Percentiles rank a stretch among this genome's conserved stretches.
Conservation (phyloP, 257 asterid species). For the Sherardia arvensis region DNA sequence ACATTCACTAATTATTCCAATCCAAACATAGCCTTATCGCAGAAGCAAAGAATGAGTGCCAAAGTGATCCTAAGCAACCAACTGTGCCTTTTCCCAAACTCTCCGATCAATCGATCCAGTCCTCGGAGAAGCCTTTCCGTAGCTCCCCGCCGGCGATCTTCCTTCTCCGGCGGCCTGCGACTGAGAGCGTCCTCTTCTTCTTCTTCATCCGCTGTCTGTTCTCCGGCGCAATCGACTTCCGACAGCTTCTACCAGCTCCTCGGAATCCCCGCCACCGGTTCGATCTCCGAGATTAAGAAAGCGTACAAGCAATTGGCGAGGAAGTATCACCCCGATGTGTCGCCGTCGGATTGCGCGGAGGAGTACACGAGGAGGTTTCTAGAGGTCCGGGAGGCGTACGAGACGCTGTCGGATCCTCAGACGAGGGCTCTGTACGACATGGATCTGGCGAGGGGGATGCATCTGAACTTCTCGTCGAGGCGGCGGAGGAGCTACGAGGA, state of each 20-base stretch:
- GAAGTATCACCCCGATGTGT: slow-evolving; percentile 56
- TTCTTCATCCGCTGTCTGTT: slow-evolving; percentile 14
- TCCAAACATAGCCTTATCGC: background rate
- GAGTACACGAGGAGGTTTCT: slow-evolving; percentile 45
- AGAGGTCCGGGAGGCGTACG: slow-evolving; percentile 43
- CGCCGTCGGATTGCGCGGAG: slow-evolving; percentile 51
- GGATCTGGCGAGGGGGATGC: slow-evolving; percentile 25
- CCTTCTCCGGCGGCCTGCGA: slow-evolving; percentile 5
- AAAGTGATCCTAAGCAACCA: slow-evolving; percentile 1
- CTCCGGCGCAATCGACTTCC: slow-evolving; percentile 8
- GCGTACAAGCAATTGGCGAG: slow-evolving; percentile 50
- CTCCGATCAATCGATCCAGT: background rate
- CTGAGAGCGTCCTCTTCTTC: no score
- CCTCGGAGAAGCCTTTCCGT: background rate
- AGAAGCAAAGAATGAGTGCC: slow-evolving; percentile 3
- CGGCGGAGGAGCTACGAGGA: slow-evolving; percentile 12
- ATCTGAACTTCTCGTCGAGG: slow-evolving; percentile 12
- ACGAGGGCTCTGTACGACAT: slow-evolving; percentile 38
- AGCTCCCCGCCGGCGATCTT: background rate
- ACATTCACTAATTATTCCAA: background rate
- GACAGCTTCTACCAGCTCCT: slow-evolving; percentile 43
- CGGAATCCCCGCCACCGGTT: slow-evolving; percentile 36
- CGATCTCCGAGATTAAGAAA: slow-evolving; percentile 38
- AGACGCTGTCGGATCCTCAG: slow-evolving; percentile 45
- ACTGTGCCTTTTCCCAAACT: slow-evolving; percentile 2